These are phyloP conservation scores for Antrodiella citrinella DNA, from an alignment of 768 basidiomycete species.

Conservation along the genomic window DNA sequence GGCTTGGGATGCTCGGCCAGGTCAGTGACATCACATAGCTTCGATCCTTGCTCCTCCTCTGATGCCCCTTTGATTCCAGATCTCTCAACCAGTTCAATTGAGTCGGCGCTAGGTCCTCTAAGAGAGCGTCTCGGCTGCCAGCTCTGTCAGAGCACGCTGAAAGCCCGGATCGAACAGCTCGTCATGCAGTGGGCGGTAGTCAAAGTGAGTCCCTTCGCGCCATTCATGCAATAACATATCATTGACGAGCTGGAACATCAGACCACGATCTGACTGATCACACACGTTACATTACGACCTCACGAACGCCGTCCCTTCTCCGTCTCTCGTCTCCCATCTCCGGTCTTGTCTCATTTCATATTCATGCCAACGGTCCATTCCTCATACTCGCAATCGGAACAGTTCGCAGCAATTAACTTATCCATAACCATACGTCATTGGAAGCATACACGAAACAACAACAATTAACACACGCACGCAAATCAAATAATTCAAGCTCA, in stretches of 20 bases:
- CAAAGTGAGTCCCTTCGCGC: constrained; percentile 49
- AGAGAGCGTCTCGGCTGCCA: constrained; percentile 64
- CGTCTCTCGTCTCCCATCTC: too few species aligned
- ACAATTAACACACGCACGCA: neutral
- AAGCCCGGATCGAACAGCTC: constrained; percentile 60
- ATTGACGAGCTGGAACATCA: too few species aligned
- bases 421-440: neutral
- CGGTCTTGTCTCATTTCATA: too few species aligned
- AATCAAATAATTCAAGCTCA: neutral
- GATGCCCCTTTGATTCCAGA: constrained; percentile 33
- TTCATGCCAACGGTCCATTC: too few species aligned
- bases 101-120: constrained; percentile 62
- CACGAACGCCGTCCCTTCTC: too few species aligned
- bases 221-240: too few species aligned
- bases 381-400: too few species aligned
- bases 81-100: constrained; percentile 64
- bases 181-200: constrained; percentile 73
- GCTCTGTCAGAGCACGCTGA: constrained; percentile 53
- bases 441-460: neutral
- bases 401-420: neutral
- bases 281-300: too few species aligned
- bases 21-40: constrained; percentile 30
- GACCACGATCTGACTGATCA: too few species aligned
- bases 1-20: constrained; percentile 77
- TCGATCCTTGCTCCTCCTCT: neutral